Evolutionary conservation across 345 rosid genomes (phyloP), one percentile per base, ranked within the genome.

Genomic region (Eucalyptus viminalis): DNA sequence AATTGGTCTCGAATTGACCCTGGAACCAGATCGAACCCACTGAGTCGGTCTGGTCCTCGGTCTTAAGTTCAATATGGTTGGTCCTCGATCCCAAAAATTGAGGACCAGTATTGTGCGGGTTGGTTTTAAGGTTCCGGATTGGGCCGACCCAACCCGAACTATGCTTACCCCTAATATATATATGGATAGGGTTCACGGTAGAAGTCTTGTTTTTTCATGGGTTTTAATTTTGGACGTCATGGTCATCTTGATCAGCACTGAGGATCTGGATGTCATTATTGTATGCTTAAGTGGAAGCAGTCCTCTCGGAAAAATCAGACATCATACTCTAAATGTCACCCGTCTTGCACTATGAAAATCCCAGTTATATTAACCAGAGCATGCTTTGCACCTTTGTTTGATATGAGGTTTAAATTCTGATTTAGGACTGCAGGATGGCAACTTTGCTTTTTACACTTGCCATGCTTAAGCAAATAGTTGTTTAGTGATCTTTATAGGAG

Each of bases 51-150:
- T 34, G 34, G 34, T 34, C 34, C 34, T 34, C 34, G 34, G 34
- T 34, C 34, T 34, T 34, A 49, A 14, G 7, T 3, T 49, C 3
- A 5, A 49, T 49, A 49, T 7, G 1, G 3, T 49, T 6, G 7
- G 7, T 49, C 17, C 7, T 49, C 0, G 7, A 3, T 49, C 3
- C 3, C 3, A 49, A 49, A 49, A 14, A 14, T 49, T 14, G 3
- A 49, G 17, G 0, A 14, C 1, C 6, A 2, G 2, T 1, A 49
- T 0, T 49, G 51, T 49, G 51, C 1, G 7, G 7, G 1, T 49
- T 49, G 17, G 51, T 49, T 1, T 1, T 14, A 49, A 0, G 51
- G 0, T 49, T 49, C 0, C 3, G 3, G 3, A 49, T 17, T 49
- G 1, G 16, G 51, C 51, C 17, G 3, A 14, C 51, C 7, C 7